Base-by-base conservation (phyloP, 1,284 basidiomycete species). In the Caloboletus inedulis region DNA sequence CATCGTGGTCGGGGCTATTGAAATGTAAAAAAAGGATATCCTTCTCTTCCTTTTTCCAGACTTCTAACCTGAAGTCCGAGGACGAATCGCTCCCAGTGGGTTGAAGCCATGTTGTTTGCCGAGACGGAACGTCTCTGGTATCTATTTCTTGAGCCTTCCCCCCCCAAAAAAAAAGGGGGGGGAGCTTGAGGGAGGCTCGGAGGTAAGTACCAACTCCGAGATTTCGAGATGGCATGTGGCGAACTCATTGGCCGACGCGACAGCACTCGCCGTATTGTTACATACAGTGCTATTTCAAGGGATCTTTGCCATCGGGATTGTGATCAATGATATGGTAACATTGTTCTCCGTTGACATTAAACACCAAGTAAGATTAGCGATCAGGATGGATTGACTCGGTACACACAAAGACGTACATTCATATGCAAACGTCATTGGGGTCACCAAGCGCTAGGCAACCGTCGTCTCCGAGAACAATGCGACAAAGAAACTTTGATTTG, bases 261-360 rank as follows among this genome's bases (percentile, higher is more conserved):
- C 31, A 12, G 8, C 10, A 14, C 10, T 25, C 35, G 12, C 36
- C 23, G 13, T 25, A 43, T 9, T 12, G 21, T 43, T 23, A n/a
- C 43, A 39, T 44, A 44, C 3, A 13, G 5, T 14, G 8, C 14
- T 43, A 10, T 13, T 10, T 21, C 9, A 6, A 43, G 12, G 36
- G 23, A 31, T 23, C n/a, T 7, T 31, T 33, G 27, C 8, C 23
- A 30, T 30, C 45, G 13, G 12, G 9, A 30, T 25, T 21, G 29
- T 7, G 35, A 19, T 19, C 13, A 35, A 35, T 5, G 25, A n/a
- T 19, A 31, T 54, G 40, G 27, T 14, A 6, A 19, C n/a, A 16
- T 35, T 34, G 39, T 31, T 30, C 31, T 47, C 52, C 16, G 10
- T 54, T 48, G 51, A 35, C 36, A 35, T 33, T n/a, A 53, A 34